Evolutionary conservation across 306 rosid species (phyloP).

Genomic region (Corylus americana): DNA sequence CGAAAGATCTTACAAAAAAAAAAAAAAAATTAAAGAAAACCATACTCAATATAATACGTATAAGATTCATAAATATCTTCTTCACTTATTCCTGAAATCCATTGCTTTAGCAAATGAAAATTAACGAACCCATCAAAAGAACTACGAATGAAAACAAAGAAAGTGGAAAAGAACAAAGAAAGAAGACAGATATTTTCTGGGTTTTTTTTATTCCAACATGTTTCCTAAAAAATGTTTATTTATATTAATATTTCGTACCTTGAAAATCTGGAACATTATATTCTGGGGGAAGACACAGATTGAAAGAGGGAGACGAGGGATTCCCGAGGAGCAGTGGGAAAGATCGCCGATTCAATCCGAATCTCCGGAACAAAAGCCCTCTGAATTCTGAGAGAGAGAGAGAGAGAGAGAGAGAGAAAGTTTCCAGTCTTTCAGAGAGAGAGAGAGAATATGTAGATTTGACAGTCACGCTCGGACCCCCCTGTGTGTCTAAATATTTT

Average conservation of each 20-base stretch:
- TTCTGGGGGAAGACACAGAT: conserved; percentile 46
- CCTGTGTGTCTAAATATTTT: conserved; percentile 42
- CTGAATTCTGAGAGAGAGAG: conserved; percentile 40
- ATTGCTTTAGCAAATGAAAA: conserved; percentile 39
- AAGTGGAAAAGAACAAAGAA: conserved; percentile 19
- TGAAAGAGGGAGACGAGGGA: conserved; percentile 55
- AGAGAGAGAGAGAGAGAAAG: conserved; percentile 24
- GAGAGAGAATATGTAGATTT: conserved; percentile 84
- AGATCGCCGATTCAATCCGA: conserved; percentile 74
- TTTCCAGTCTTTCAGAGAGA: conserved; percentile 16
- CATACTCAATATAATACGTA: conserved; percentile 15
- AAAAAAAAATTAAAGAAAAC: not conserved
- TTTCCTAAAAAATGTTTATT: not conserved
- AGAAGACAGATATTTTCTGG: not conserved
- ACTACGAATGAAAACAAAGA: conserved; percentile 20
- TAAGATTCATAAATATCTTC: not conserved
- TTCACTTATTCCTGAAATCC: conserved; percentile 8
- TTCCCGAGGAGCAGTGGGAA: conserved; percentile 56
- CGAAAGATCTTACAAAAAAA: conserved; percentile 20
- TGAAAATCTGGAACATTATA: conserved; percentile 83
- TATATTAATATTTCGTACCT: conserved; percentile 55
- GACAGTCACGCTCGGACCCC: conserved; percentile 85
- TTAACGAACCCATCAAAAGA: conserved; percentile 22
- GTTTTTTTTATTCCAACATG: conserved; percentile 8
- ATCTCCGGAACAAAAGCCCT: conserved; percentile 61